A percentile compares a stretch with the other conserved stretches of the same genome.
These are phyloP conservation scores for Fusarium nurragi DNA, from an alignment of 2,329 filamentous ascomycete species.

Conservation along the genomic window DNA sequence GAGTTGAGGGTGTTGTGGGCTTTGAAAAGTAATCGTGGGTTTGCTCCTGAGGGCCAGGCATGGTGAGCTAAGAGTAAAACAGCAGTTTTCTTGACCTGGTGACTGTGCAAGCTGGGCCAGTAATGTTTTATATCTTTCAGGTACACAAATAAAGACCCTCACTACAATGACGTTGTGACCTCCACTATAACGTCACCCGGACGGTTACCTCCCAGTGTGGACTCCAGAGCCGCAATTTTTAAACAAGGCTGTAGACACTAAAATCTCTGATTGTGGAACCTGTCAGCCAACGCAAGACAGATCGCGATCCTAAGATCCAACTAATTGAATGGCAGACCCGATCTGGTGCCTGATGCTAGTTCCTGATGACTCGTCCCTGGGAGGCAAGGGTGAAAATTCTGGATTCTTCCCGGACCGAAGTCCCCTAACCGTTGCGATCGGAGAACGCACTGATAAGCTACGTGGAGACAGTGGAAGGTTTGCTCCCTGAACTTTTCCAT, in stretches of 20 bases:
- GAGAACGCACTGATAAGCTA: neutral
- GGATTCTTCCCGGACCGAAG: neutral
- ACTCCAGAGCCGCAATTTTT: neutral
- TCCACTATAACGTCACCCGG: constrained; percentile 17
- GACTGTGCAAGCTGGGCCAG: fast-evolving
- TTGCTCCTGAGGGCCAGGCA: constrained; percentile 5
- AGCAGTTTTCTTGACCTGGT: neutral
- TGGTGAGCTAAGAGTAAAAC: neutral
- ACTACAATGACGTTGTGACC: constrained; percentile 18
- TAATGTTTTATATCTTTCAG: constrained; percentile 1
- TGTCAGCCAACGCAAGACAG: neutral
- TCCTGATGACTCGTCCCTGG: neutral
- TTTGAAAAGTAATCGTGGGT: constrained; percentile 24
- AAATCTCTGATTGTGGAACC: constrained; percentile 12
- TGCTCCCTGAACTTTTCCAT: neutral
- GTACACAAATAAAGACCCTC: neutral
- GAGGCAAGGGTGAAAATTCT: neutral
- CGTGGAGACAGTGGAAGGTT: neutral
- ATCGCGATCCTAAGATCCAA: constrained; percentile 1
- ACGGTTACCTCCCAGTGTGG: constrained; percentile 23
- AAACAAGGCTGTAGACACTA: neutral
- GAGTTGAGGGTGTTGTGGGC: constrained; percentile 9
- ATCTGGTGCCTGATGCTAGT: neutral
- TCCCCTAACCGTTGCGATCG: neutral
- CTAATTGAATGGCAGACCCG: neutral